These are phyloP conservation scores for Copromyces sp. DNA, from an alignment of 495 filamentous ascomycete species.

Conservation along the genomic window DNA sequence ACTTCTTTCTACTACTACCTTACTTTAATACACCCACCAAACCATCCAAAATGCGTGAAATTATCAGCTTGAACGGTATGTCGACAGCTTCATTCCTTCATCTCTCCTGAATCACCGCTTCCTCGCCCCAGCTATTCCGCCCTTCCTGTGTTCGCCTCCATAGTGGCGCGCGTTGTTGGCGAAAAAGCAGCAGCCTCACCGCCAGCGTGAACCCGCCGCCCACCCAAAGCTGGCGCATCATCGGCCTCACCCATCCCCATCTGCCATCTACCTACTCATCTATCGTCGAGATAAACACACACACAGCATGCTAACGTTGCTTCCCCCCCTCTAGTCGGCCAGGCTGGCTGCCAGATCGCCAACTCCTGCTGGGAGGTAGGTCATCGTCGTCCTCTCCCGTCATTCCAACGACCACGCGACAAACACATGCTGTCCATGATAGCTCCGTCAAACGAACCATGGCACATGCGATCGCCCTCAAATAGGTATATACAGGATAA, in stretches of 20 bases:
- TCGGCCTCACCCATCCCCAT: background rate
- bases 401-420: background rate
- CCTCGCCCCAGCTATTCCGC: background rate
- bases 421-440: background rate
- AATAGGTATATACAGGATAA: background rate
- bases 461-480: background rate
- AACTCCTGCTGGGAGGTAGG: conserved; percentile 99
- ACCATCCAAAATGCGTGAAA: conserved; percentile 82
- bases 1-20: background rate
- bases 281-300: background rate
- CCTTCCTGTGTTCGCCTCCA: background rate
- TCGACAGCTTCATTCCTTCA: conserved; percentile 15
- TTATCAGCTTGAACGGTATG: conserved; percentile 98
- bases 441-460: background rate
- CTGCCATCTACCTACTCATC: background rate
- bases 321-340: conserved; percentile 65
- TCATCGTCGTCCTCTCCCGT: background rate
- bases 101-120: background rate
- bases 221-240: background rate
- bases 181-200: conserved; percentile 12
- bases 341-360: conserved; percentile 99
- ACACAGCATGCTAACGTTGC: conserved; percentile 25
- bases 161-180: conserved; percentile 21
- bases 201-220: conserved; percentile 12
- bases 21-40: conserved; percentile 1